Evolutionary conservation across 139 green algal genomes (phyloP), one percentile per base, ranked within the genome.

Genomic region (Eudorina sp.): DNA sequence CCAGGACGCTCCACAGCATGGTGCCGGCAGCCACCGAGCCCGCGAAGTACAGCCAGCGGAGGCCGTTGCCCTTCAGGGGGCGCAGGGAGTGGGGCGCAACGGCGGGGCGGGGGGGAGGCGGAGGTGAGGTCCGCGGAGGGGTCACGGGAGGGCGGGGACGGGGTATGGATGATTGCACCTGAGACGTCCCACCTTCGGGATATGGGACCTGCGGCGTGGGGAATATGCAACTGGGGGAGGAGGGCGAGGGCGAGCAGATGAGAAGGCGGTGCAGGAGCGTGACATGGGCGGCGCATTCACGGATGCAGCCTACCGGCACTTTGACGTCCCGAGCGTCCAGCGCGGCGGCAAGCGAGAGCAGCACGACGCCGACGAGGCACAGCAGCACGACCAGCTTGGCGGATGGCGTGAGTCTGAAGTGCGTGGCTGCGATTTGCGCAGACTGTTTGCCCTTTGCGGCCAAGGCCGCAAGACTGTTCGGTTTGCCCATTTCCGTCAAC

Each of bases 11-110:
- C 70, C 38, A 79, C 25, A 79, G 8, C 2, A 79, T 53, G 19
- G 34, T 55, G 25, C 23, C 23, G 2, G 40, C 38, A 6, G 25
- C 29, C 14, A 82, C 29, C 5, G 23, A 16, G 43, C 74, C 74
- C 8, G 25, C 11, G 1, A 62, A 31, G 46, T 82, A 82, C 16
- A 82, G 74, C 74, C 74, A 82, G 14, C 74, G 74, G 18, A 82
- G 46, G 48, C 74, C 45, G 27, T 82, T 79, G 40, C 72, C 72
- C 72, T 79, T 19, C 1, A 34, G 36, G 40, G 40, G 31, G 31
- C 4, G 9, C 11, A 29, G 14, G 68, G 14, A 48, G 18, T n/a
- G n/a, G n/a, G n/a, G n/a, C n/a, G n/a, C n/a, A n/a, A n/a, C n/a
- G n/a, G n/a, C n/a, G n/a, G n/a, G n/a, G n/a, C n/a, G n/a, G n/a